phyloP scores from a whole-genome alignment of 768 basidiomycete species.

The Psilocybe subaeruginosa region DNA sequence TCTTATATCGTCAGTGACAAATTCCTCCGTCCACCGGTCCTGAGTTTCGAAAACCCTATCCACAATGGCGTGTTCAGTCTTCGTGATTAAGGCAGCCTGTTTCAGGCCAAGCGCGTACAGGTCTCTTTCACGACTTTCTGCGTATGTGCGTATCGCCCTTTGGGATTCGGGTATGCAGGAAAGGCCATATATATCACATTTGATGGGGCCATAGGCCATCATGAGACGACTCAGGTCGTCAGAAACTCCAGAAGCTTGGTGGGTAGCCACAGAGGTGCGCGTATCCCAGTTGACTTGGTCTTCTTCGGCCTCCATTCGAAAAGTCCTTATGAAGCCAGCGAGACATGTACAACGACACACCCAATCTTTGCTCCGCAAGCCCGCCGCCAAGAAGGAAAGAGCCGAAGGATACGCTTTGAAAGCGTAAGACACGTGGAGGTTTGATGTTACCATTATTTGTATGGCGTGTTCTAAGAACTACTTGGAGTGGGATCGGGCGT shows the following conservation, averaged over 20 bases:
- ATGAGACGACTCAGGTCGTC: slow-evolving; percentile 46
- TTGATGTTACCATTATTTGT: slow-evolving; percentile 45
- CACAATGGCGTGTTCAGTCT: slow-evolving; percentile 61
- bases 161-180: slow-evolving; percentile 45
- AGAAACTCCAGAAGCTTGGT: slow-evolving; percentile 42
- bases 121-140: slow-evolving; percentile 41
- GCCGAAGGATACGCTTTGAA: slow-evolving; percentile 46
- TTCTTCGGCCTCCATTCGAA: slow-evolving; percentile 41
- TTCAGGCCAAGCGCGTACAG: slow-evolving; percentile 52
- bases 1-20: slow-evolving; percentile 44
- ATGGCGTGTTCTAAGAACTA: slow-evolving; percentile 52
- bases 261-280: slow-evolving; percentile 40
- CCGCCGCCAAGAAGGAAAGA: slow-evolving; percentile 57
- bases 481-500: slow-evolving; percentile 15
- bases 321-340: slow-evolving; percentile 57
- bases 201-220: slow-evolving; percentile 46
- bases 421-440: slow-evolving; percentile 45
- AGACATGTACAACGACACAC: slow-evolving; percentile 52
- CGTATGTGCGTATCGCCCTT: slow-evolving; percentile 51
- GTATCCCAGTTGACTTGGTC: slow-evolving; percentile 55
- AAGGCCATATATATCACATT: slow-evolving; percentile 50
- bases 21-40: slow-evolving; percentile 22
- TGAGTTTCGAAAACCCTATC: slow-evolving; percentile 54
- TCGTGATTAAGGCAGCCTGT: slow-evolving; percentile 50
- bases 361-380: slow-evolving; percentile 57